A percentile compares a stretch with the other conserved stretches of the same genome.
These are phyloP conservation scores for Aureobasidium sp. DNA, from an alignment of 2,329 filamentous ascomycete species.

Conservation along the genomic window DNA sequence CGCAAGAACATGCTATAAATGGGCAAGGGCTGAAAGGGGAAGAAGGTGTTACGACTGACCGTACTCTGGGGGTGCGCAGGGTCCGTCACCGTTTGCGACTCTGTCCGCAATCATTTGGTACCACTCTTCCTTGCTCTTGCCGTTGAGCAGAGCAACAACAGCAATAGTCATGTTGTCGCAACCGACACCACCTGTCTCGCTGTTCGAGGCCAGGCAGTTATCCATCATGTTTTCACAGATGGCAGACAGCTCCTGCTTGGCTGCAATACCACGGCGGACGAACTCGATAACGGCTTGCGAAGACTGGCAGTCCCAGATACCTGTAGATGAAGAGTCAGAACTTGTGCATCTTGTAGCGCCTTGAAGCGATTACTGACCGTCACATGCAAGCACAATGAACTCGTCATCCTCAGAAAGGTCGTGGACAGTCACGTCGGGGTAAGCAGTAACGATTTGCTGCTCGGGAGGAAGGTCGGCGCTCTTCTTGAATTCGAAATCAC, in stretches of 20 bases:
- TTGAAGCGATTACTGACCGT: conserved; percentile 54
- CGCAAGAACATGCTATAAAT: conserved; percentile 4
- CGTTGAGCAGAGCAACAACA: conserved; percentile 79
- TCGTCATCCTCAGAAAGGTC: conserved; percentile 90
- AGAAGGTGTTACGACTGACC: conserved; percentile 61
- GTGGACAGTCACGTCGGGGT: conserved; percentile 86
- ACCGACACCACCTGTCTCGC: conserved; percentile 92
- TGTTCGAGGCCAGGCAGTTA: conserved; percentile 96
- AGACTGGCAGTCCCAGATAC: conserved; percentile 99
- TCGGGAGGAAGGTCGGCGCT: conserved; percentile 94
- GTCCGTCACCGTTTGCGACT: conserved; percentile 93
- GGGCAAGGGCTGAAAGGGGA: conserved; percentile 11
- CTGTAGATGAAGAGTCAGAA: conserved; percentile 42
- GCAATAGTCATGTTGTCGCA: conserved; percentile 99
- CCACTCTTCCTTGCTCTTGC: conserved; percentile 95
- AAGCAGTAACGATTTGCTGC: conserved; percentile 96
- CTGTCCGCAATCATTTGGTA: conserved; percentile 91
- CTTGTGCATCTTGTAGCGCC: not conserved
- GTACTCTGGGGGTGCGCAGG: conserved; percentile 98
- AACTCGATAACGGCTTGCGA: conserved; percentile 97
- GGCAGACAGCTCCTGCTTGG: conserved; percentile 86
- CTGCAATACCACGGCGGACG: conserved; percentile 89
- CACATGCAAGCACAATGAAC: conserved; percentile 87
- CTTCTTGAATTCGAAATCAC: conserved; percentile 99
- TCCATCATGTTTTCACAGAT: conserved; percentile 99